Evolutionary conservation across 345 rosid species (phyloP).

Genomic region (Gossypium raimondii): DNA sequence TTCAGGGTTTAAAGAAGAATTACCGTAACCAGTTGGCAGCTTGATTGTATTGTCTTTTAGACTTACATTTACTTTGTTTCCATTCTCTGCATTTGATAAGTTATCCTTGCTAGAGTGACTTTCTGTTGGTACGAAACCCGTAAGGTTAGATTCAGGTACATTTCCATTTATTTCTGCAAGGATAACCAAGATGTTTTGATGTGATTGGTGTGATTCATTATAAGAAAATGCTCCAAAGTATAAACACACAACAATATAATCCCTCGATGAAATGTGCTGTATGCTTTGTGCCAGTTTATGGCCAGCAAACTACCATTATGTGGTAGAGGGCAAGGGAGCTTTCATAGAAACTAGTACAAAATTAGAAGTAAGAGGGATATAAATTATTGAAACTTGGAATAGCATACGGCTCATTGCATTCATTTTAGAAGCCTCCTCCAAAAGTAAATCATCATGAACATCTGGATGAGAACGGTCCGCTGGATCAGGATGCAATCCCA

Average conservation of each 20-base stretch:
- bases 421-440: slow-evolving; percentile 55
- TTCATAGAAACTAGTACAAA: background rate
- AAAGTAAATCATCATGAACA: slow-evolving; percentile 67
- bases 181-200: slow-evolving; percentile 23
- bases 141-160: slow-evolving; percentile 39
- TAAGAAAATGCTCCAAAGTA: slow-evolving; percentile 11
- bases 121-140: slow-evolving; percentile 15
- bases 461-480: slow-evolving; percentile 96
- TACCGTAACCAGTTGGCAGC: slow-evolving; percentile 32
- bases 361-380: background rate
- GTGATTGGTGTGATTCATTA: slow-evolving; percentile 19
- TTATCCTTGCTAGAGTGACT: slow-evolving; percentile 18
- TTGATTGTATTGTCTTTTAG: slow-evolving; percentile 35
- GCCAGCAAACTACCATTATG: background rate
- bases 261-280: background rate
- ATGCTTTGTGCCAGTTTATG: background rate
- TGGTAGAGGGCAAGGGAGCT: background rate
- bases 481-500: slow-evolving; percentile 78
- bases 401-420: slow-evolving; percentile 55
- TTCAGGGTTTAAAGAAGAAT: slow-evolving; percentile 28
- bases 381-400: slow-evolving; percentile 9
- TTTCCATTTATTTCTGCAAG: slow-evolving; percentile 49
- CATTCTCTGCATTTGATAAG: slow-evolving; percentile 36
- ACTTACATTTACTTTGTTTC: slow-evolving; percentile 30
- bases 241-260: slow-evolving; percentile 1